A percentile compares a stretch with the other conserved stretches of the same genome.
These are phyloP conservation scores for Fusarium devonianum DNA, from an alignment of 2,329 filamentous ascomycete species.

Conservation along the genomic window DNA sequence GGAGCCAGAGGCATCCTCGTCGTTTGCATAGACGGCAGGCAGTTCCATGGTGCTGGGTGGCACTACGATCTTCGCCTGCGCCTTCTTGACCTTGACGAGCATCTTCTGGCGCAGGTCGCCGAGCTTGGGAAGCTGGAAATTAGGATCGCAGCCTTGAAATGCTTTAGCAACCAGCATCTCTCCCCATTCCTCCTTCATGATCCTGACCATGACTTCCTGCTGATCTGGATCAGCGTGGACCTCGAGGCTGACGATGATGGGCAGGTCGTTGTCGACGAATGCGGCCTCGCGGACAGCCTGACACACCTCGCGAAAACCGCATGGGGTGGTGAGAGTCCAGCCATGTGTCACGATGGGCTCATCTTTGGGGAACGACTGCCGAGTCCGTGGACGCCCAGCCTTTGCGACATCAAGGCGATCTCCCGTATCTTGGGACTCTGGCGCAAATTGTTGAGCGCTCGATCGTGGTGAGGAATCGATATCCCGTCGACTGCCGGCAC, in stretches of 20 bases:
- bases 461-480: constrained; percentile 44
- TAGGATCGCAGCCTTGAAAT: constrained; percentile 59
- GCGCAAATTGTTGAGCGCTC: constrained; percentile 38
- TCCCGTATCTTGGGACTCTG: constrained; percentile 45
- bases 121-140: constrained; percentile 70
- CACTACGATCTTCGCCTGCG: constrained; percentile 47
- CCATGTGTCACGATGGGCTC: constrained; percentile 86
- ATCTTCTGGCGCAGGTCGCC: constrained; percentile 81
- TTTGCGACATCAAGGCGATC: constrained; percentile 47
- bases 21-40: constrained; percentile 38
- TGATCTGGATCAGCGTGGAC: constrained; percentile 84
- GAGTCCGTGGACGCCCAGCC: constrained; percentile 34
- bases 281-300: constrained; percentile 79
- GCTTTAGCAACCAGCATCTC: constrained; percentile 71
- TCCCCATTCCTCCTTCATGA: constrained; percentile 90
- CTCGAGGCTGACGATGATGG: constrained; percentile 90
- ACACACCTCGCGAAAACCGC: constrained; percentile 88
- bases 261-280: constrained; percentile 77
- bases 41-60: constrained; percentile 45
- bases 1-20: constrained; percentile 52
- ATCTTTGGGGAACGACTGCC: constrained; percentile 47
- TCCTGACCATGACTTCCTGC: constrained; percentile 90
- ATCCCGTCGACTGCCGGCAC: constrained; percentile 46
- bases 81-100: constrained; percentile 79
- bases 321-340: constrained; percentile 84